Base-by-base conservation (phyloP, 805 yeast genomes). In the Barnettozyma populi region DNA sequence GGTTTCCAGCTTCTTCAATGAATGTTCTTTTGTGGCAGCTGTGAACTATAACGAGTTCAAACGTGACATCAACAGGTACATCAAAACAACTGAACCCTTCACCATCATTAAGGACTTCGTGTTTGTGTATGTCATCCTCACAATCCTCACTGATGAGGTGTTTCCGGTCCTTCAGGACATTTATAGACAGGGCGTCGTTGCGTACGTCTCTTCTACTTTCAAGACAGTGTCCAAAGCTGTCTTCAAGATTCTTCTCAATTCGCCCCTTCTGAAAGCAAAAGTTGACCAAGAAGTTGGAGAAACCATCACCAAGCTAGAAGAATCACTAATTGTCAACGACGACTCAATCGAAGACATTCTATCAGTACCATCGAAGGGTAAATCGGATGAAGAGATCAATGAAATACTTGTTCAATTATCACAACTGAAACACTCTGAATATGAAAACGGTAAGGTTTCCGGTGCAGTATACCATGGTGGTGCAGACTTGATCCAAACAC, bases 391-490 rank as follows among this genome's bases (percentile, higher is more conserved):
- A 1, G 65, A 65, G 18, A 75, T 94, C 9, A 46, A 73, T 25
- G 57, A 57, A 0, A 79, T 82, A 49, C 66, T 94, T 49, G 76
- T 79, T 32, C 64, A 67, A 27, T 66, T 80, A 27, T 68, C 72
- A 34, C 50, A 60, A 0, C 59, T 90, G 54, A 75, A 81, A 47
- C 88, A 86, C 54, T 72, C 88, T 1, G 84, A 82, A 47, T 92
- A 97, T 97, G 76, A 82, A 61, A 72, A 74, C 37, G 99, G 99
- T 5, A 75, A 80, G 55, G 85, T 92, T 4, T 86, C 95, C 16
- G 99, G 99, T 6, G 98, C 97, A 0, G 97, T 92, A 10, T 92
- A 92, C 60, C 98, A 94, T 59, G 97, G 98, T 27, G 97, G 97
- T 13, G 70, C 74, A n/a, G 87, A 86, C 29, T 67, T 92, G 46